Percentiles rank a stretch among this genome's conserved stretches.
These are phyloP conservation scores for Aspergillus tamarii DNA, from an alignment of 2,329 filamentous ascomycete species.

Conservation along the genomic window DNA sequence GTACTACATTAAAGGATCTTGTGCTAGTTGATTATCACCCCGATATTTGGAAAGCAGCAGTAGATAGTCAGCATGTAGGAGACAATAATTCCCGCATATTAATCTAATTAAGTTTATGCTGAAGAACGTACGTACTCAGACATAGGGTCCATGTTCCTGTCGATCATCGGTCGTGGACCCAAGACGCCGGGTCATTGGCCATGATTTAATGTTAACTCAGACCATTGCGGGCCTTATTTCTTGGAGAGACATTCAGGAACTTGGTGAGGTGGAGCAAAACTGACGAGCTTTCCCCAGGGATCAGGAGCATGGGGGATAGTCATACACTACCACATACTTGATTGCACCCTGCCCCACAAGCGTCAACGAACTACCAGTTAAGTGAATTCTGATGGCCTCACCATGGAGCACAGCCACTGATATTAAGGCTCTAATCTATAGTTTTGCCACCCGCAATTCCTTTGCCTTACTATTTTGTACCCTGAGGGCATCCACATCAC, in stretches of 20 bases:
- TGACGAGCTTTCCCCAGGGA: background rate
- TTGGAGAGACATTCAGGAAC: background rate
- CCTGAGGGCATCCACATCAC: background rate
- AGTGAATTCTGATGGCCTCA: background rate
- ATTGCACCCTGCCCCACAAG: background rate
- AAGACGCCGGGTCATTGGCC: background rate
- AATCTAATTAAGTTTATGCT: background rate
- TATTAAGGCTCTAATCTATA: background rate
- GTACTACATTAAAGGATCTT: no score
- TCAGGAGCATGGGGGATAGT: background rate
- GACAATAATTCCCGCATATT: background rate
- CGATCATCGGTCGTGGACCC: constrained; percentile 2
- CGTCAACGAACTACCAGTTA: background rate
- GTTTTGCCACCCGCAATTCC: background rate
- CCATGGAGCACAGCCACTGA: background rate
- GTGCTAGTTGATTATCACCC: background rate
- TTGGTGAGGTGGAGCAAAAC: background rate
- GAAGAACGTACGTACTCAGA: background rate
- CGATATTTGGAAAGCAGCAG: background rate
- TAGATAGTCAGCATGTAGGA: no score
- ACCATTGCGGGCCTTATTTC: background rate
- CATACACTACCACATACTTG: background rate
- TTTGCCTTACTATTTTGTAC: background rate
- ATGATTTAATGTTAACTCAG: background rate
- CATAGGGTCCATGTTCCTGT: background rate